phyloP scores from a whole-genome alignment of 106 monocot genomes.

The Chionographis japonica region DNA sequence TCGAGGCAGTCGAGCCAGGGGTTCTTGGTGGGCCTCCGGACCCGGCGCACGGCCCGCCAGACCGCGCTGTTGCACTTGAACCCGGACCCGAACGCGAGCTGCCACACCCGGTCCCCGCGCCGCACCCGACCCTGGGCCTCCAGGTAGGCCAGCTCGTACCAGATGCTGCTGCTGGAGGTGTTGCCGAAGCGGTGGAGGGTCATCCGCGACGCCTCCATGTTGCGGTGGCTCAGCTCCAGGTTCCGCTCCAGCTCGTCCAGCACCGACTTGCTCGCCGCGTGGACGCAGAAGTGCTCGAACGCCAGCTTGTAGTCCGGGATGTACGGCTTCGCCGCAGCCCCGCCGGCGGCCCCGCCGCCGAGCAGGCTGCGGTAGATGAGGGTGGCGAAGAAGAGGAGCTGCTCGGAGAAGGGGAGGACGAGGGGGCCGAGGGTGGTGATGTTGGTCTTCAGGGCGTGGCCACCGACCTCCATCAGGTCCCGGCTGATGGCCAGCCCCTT shows the following conservation, averaged over 20 bases:
- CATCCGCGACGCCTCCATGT: conserved; percentile 74
- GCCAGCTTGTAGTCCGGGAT: conserved; percentile 88
- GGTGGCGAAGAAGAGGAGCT: conserved; percentile 55
- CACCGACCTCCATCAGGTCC: conserved; percentile 57
- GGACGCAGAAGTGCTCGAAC: conserved; percentile 96
- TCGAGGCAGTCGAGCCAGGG: conserved; percentile 79
- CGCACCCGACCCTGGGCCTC: conserved; percentile 74
- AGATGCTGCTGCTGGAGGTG: conserved; percentile 86
- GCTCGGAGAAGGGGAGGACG: conserved; percentile 74
- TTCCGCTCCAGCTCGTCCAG: conserved; percentile 80
- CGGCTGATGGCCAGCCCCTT: conserved; percentile 55
- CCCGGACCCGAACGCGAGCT: conserved; percentile 86
- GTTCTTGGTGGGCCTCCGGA: conserved; percentile 36
- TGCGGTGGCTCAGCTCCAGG: conserved; percentile 51
- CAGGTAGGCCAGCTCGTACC: conserved; percentile 91
- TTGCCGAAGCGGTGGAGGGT: conserved; percentile 81
- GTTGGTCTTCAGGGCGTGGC: conserved; percentile 58
- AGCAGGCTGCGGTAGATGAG: conserved; percentile 40
- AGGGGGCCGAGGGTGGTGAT: conserved; percentile 57
- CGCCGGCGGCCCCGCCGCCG: background rate
- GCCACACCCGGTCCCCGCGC: conserved; percentile 74
- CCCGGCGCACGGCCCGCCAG: conserved; percentile 58
- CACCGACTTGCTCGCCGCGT: conserved; percentile 75
- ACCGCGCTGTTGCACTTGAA: conserved; percentile 97
- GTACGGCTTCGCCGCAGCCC: conserved; percentile 44